phyloP scores from a whole-genome alignment of 2,329 filamentous ascomycete genomes.

The Monilinia fructicola region DNA sequence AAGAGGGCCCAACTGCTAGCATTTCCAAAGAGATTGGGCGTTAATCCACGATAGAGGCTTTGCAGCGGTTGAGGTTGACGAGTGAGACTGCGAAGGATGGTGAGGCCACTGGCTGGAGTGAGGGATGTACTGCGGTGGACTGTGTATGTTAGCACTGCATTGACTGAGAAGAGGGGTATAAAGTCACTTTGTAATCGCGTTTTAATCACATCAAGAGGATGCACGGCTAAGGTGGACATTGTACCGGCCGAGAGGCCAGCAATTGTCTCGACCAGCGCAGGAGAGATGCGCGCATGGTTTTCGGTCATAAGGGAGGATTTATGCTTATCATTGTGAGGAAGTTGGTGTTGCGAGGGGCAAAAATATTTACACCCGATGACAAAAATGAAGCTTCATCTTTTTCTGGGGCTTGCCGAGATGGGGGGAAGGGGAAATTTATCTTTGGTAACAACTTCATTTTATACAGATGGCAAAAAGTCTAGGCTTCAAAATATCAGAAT shows the following conservation, averaged over 20 bases:
- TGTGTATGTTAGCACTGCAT: conserved; percentile 35
- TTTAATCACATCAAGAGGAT: conserved; percentile 95
- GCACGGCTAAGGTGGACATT: conserved; percentile 80
- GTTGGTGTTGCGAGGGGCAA: conserved; percentile 23
- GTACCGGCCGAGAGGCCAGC: conserved; percentile 88
- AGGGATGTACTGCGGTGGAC: conserved; percentile 52
- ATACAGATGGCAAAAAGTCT: neutral
- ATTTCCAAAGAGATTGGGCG: conserved; percentile 89
- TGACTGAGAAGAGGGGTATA: conserved; percentile 42
- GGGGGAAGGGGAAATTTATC: neutral
- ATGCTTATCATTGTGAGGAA: conserved; percentile 27
- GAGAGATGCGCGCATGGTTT: conserved; percentile 59
- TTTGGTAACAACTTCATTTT: conserved; percentile 3
- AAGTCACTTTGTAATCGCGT: conserved; percentile 81
- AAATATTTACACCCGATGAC: conserved; percentile 23
- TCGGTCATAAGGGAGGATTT: conserved; percentile 38
- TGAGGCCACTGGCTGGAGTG: conserved; percentile 49
- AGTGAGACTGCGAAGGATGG: conserved; percentile 49
- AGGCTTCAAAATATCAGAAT: conserved; percentile 13
- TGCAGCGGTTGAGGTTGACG: conserved; percentile 56
- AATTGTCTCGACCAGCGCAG: conserved; percentile 80
- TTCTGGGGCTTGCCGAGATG: conserved; percentile 30
- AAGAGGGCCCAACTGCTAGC: conserved; percentile 88
- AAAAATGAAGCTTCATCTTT: conserved; percentile 32
- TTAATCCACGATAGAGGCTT: conserved; percentile 84